A percentile compares a stretch with the other conserved stretches of the same genome.
Conservation (phyloP, 768 basidiomycete genomes). For the Auricularia sp. region DNA sequence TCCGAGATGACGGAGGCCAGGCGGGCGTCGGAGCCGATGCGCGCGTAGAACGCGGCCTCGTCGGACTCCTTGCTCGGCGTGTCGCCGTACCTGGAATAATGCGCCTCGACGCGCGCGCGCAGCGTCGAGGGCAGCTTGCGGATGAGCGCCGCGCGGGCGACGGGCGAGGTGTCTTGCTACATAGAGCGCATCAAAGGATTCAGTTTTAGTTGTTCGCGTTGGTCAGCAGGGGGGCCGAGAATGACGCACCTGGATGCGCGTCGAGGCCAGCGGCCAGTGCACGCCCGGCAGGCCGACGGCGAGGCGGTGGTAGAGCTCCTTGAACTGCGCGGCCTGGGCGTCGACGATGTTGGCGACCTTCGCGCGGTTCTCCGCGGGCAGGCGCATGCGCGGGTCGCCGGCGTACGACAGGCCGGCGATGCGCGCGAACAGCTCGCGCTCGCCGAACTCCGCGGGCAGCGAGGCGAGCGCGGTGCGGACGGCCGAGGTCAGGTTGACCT, state of each 20-base stretch:
- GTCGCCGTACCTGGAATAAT: slow-evolving; percentile 29
- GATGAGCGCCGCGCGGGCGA: slow-evolving; percentile 63
- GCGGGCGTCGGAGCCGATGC: slow-evolving; percentile 54
- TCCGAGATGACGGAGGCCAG: slow-evolving; percentile 40
- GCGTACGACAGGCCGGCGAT: slow-evolving; percentile 80
- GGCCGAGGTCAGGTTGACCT: slow-evolving; percentile 88
- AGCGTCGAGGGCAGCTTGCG: slow-evolving; percentile 69
- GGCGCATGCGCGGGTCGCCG: slow-evolving; percentile 89
- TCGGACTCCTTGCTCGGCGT: slow-evolving; percentile 43
- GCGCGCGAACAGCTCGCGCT: slow-evolving; percentile 71
- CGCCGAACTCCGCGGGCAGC: slow-evolving; percentile 73
- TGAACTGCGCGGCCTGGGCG: slow-evolving; percentile 74
- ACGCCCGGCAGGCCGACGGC: slow-evolving; percentile 74
- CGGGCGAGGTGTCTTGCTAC: slow-evolving; percentile 60
- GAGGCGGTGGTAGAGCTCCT: slow-evolving; percentile 74
- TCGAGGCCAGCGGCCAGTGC: slow-evolving; percentile 48
- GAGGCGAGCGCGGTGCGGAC: slow-evolving; percentile 83
- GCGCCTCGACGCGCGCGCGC: slow-evolving; percentile 43
- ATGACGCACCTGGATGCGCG: slow-evolving; percentile 33
- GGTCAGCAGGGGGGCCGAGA: neutral
- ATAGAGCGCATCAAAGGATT: too few species aligned
- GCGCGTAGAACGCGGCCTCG: slow-evolving; percentile 67
- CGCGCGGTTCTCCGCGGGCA: slow-evolving; percentile 87
- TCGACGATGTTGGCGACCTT: slow-evolving; percentile 93
- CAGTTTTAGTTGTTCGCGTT: neutral